Base-by-base conservation (phyloP, 1,284 basidiomycete species). In the Cutaneotrichosporon sp. region DNA sequence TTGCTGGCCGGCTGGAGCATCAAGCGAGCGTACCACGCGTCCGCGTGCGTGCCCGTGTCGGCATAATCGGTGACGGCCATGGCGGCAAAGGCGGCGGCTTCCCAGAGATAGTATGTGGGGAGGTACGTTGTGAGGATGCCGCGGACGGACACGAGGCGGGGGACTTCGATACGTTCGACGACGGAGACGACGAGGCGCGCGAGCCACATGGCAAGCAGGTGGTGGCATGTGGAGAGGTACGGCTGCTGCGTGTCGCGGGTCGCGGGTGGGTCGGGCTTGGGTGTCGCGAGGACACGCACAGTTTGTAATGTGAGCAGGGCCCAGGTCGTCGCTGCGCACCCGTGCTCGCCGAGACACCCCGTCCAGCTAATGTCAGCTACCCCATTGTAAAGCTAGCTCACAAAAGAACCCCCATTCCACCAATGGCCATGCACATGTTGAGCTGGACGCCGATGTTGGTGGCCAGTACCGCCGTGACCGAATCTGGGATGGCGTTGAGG, bases 31-130 rank as follows among this genome's bases (percentile, higher is more conserved):
- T 40, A 40, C 39, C 39, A 40, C 7, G 39, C 12, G 20, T 18
- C 18, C 10, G 21, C 39, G 10, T 20, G 39, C 20, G 12, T 13
- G 8, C 39, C 39, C 9, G 9, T 20, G 20, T 40, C 18, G 20
- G 39, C 14, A 18, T 35, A 34, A n/a, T 18, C 30, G 9, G 30
- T 14, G 15, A 45, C 8, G 10, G 69, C 45, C 66, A 69, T 69
- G 17, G 52, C 57, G 39, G 63, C 61, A 34, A 69, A 57, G 46
- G 66, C 55, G 3, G 45, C 61, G 4, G 67, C 65, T 39, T 58
- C 55, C 69, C 67, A 69, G 15, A 71, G 46, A 52, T 62, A 71
- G 41, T 68, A 71, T 5, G 51, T 56, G 15, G 69, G 69, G 15
- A 69, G 15, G 45, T 66, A 61, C 40, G 61, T 54, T 3, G 57